Percentiles rank a stretch among this genome's conserved stretches.
Evolutionary conservation across 768 basidiomycete genomes (phyloP).

Genomic region (Obba rivulosa): DNA sequence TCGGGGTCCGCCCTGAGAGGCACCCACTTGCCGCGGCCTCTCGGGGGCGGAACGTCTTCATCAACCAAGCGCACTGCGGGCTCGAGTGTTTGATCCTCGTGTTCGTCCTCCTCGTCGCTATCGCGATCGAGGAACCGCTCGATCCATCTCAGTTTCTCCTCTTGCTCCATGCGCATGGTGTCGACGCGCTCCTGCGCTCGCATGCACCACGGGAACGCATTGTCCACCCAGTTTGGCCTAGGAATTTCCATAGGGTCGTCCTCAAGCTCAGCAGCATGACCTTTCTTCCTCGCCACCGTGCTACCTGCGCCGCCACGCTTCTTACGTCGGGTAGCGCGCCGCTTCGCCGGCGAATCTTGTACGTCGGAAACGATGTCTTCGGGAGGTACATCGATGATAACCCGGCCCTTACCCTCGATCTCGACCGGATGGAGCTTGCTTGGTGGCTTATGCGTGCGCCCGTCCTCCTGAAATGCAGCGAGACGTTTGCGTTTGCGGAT

Average conservation of each 20-base stretch:
- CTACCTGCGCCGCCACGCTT: conserved; percentile 25
- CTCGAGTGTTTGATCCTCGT: conserved; percentile 30
- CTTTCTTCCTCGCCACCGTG: conserved; percentile 9
- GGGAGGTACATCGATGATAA: conserved; percentile 54
- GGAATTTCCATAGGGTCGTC: conserved; percentile 25
- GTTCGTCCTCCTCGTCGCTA: conserved; percentile 42
- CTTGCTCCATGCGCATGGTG: conserved; percentile 46
- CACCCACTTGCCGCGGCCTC: conserved; percentile 59
- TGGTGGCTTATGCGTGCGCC: conserved; percentile 22
- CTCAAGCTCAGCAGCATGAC: conserved; percentile 9
- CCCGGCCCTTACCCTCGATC: conserved; percentile 64
- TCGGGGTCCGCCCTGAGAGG: conserved; percentile 42
- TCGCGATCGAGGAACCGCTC: conserved; percentile 70
- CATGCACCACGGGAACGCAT: conserved; percentile 73
- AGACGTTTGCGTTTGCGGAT: conserved; percentile 62
- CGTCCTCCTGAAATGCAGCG: conserved; percentile 54
- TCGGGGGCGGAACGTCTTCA: conserved; percentile 25
- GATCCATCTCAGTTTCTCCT: conserved; percentile 59
- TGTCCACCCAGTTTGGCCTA: conserved; percentile 73
- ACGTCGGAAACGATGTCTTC: conserved; percentile 28
- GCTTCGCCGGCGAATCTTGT: conserved; percentile 31
- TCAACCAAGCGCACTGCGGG: conserved; percentile 23
- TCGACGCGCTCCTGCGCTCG: conserved; percentile 52
- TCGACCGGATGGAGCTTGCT: conserved; percentile 55
- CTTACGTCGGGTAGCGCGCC: conserved; percentile 42